Evolutionary conservation across 2,329 filamentous ascomycete genomes (phyloP), one percentile per base, ranked within the genome.

Genomic region (Leptographium galeiforme): DNA sequence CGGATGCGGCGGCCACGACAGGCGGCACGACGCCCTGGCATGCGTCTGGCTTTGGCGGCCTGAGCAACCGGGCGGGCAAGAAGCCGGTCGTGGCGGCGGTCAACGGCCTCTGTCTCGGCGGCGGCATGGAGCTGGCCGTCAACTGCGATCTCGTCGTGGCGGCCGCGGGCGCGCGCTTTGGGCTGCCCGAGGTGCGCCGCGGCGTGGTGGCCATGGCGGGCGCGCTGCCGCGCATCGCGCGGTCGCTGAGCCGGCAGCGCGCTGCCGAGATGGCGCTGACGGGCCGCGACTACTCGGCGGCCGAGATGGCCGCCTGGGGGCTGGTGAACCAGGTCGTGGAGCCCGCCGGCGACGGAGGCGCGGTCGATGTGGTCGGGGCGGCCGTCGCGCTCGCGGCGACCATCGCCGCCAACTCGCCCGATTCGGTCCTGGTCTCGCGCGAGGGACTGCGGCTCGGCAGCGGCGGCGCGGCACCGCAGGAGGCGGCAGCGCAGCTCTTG

Each of bases 41-140:
- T 0, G 61, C 70, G 0, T 67, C 70, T 2, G 84, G 84, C 1
- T 85, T 87, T 56, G 83, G 79, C 30, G 84, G 77, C 0, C 67
- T 89, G 36, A 81, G 78, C 52, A 81, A 85, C 57, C 74, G 85
- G 32, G 65, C 68, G 6, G 85, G 85, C 48, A 81, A 79, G 66
- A 91, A 91, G 62, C 87, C 87, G 7, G 74, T 91, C 53, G 76
- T 91, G 33, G 84, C 82, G 1, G 87, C 86, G 1, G 83, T 90
- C 19, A 87, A 89, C 62, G 87, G 87, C 8, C 70, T 85, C 18
- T 86, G 84, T 55, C 74, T 87, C 47, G 87, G 87, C 39, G 87
- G 86, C 52, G 87, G 85, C 2, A 82, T 86, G 67, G 87, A 91
- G 70, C 87, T 89, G 69, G 75, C 80, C 13, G 70, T 85, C 49